A percentile compares a stretch with the other conserved stretches of the same genome.
Conservation (phyloP, 129 eudicot species). For the Saussurea involucrata region DNA sequence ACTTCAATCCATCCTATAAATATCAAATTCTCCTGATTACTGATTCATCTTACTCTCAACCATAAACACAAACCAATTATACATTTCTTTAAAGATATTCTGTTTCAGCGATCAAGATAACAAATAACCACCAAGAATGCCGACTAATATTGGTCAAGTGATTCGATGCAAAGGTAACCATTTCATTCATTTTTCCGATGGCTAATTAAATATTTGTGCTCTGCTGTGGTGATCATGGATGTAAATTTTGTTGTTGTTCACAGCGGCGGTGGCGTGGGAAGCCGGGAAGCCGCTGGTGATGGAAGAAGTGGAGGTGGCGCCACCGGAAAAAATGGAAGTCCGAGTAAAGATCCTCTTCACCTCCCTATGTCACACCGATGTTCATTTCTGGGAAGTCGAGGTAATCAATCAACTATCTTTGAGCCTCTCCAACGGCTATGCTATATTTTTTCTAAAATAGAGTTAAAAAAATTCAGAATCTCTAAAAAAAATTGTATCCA, state of each 20-base stretch:
- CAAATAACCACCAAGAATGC: not conserved
- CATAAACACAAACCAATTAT: not conserved
- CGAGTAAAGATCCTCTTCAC: conserved; percentile 75
- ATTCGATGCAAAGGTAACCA: conserved; percentile 59
- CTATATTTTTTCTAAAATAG: no score
- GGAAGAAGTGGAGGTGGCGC: conserved; percentile 84
- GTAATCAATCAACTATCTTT: conserved; percentile 32
- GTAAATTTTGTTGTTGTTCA: not conserved
- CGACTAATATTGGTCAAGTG: conserved; percentile 43
- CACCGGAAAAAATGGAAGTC: conserved; percentile 81
- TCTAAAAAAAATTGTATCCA: no score
- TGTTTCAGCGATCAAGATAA: conserved; percentile 15
- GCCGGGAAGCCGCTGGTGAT: conserved; percentile 81
- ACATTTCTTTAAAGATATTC: not conserved
- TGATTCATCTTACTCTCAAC: conserved; percentile 5
- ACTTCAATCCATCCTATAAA: not conserved
- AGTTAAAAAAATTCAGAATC: no score
- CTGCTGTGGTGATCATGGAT: not conserved
- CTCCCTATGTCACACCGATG: conserved; percentile 75
- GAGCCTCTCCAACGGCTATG: no score
- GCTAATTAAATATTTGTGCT: not conserved
- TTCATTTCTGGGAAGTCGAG: conserved; percentile 93
- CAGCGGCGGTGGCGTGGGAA: conserved; percentile 93
- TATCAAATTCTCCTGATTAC: not conserved
- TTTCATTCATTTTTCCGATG: not conserved